These are phyloP conservation scores for Puccinia horiana DNA, from an alignment of 1,284 basidiomycete genomes.

Conservation along the genomic window DNA sequence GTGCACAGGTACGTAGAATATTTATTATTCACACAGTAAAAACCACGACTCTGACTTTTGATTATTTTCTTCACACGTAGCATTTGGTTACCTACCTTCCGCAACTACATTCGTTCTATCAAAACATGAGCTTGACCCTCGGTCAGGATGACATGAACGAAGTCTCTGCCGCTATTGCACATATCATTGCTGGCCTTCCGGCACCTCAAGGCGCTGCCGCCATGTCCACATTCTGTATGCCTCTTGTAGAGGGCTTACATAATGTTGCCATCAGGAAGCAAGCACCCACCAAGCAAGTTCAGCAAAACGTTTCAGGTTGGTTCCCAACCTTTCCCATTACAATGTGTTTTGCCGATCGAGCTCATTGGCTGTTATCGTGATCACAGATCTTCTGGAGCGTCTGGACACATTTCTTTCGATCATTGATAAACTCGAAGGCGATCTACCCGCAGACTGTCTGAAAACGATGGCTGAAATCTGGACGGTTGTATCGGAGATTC, in stretches of 20 bases:
- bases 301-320: constrained; percentile 73
- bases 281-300: constrained; percentile 64
- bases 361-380: constrained; percentile 51
- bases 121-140: constrained; percentile 73
- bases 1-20: constrained; percentile 68
- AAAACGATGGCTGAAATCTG: constrained; percentile 79
- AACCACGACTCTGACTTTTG: constrained; percentile 15
- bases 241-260: constrained; percentile 62
- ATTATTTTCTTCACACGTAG: constrained; percentile 58
- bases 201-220: constrained; percentile 79
- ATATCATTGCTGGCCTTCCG: constrained; percentile 90
- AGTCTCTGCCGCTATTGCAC: constrained; percentile 91
- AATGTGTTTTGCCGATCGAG: constrained; percentile 29
- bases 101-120: constrained; percentile 85
- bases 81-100: constrained; percentile 89
- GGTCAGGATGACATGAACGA: constrained; percentile 83
- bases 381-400: constrained; percentile 77
- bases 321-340: constrained; percentile 43
- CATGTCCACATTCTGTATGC: constrained; percentile 75
- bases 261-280: constrained; percentile 55
- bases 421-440: constrained; percentile 62
- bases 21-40: neutral
- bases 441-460: constrained; percentile 75
- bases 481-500: constrained; percentile 76
- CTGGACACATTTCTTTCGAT: constrained; percentile 82